Evolutionary conservation across 176 grass and related monocot species (phyloP).

Genomic region (Oryza brachyantha): DNA sequence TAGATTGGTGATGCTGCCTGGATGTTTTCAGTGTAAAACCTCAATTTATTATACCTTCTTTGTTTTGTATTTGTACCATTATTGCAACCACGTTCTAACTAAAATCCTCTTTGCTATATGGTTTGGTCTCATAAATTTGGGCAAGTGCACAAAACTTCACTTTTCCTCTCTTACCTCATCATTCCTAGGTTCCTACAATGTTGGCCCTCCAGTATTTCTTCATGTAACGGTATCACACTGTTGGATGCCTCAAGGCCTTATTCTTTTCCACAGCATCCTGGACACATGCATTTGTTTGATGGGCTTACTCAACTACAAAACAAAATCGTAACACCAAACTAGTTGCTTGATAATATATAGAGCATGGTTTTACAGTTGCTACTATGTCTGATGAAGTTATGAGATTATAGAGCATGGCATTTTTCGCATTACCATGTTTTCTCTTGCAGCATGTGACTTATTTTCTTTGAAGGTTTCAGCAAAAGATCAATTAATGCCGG

Average conservation of each 20-base stretch:
- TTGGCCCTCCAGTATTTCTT: background rate
- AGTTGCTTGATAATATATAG: background rate
- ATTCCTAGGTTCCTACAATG: background rate
- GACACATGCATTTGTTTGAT: background rate
- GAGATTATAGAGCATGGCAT: background rate
- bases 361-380: background rate
- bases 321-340: background rate
- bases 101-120: conserved; percentile 6
- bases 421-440: background rate
- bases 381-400: background rate
- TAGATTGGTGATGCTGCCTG: background rate
- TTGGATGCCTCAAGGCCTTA: background rate
- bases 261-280: background rate
- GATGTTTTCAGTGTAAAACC: conserved; percentile 1
- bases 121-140: background rate
- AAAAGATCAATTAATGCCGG: conserved; percentile 69
- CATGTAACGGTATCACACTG: background rate
- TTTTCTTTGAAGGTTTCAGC: conserved; percentile 65
- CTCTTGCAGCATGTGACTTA: conserved; percentile 24
- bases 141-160: background rate
- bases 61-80: conserved; percentile 5
- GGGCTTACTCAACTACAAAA: background rate
- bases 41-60: background rate
- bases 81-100: background rate
- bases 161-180: background rate